These are phyloP conservation scores for Ogataea pini DNA, from an alignment of 805 yeast species.

Conservation along the genomic window DNA sequence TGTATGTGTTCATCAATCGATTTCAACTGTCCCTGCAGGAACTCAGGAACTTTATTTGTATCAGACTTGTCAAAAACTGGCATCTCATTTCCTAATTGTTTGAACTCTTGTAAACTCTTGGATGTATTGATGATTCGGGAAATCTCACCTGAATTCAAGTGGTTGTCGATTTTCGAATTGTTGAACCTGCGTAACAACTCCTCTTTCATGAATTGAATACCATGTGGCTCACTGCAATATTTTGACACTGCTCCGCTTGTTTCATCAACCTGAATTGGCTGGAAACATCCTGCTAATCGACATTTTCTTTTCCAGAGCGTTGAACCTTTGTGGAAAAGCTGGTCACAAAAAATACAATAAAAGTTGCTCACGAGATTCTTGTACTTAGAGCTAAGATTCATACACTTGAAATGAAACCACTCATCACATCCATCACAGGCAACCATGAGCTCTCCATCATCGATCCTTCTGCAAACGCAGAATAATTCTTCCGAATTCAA, in stretches of 20 bases:
- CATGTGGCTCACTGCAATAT: slow-evolving; percentile 78
- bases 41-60: slow-evolving; percentile 4
- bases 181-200: slow-evolving; percentile 27
- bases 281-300: slow-evolving; percentile 55
- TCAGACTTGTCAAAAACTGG: slow-evolving; percentile 41
- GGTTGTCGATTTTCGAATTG: slow-evolving; percentile 9
- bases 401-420: slow-evolving; percentile 88
- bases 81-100: slow-evolving; percentile 38
- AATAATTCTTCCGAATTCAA: slow-evolving; percentile 62
- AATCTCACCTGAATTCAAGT: slow-evolving; percentile 15
- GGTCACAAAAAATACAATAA: slow-evolving; percentile 72
- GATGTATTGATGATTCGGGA: slow-evolving; percentile 21
- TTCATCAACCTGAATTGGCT: slow-evolving; percentile 45
- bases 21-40: slow-evolving; percentile 18
- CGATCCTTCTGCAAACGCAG: slow-evolving; percentile 79
- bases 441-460: slow-evolving; percentile 83
- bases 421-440: slow-evolving; percentile 94
- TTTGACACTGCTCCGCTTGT: slow-evolving; percentile 47
- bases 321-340: slow-evolving; percentile 44
- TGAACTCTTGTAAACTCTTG: slow-evolving; percentile 24
- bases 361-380: slow-evolving; percentile 60
- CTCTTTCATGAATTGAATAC: slow-evolving; percentile 43
- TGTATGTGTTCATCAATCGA: slow-evolving; percentile 25
- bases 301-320: slow-evolving; percentile 81
- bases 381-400: slow-evolving; percentile 53